phyloP scores from a whole-genome alignment of 495 filamentous ascomycete species.

The Astrothelium subdiscretum region DNA sequence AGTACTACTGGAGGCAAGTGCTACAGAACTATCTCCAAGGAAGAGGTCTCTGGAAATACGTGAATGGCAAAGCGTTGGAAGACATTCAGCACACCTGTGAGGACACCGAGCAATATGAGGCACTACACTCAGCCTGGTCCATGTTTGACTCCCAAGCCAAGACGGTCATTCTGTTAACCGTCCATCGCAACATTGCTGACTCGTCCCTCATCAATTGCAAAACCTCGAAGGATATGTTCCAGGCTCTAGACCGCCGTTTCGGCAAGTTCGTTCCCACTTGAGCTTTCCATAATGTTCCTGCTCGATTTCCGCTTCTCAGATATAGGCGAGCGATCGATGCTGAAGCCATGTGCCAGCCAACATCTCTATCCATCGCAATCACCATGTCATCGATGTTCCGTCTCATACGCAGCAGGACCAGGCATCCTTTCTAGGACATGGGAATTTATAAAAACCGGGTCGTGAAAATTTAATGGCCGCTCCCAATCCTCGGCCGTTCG shows the following conservation, averaged over 20 bases:
- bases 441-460: too few relatives aligned
- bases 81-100: not conserved
- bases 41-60: not conserved
- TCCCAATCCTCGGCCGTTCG: too few relatives aligned
- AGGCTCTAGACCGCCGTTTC: not conserved
- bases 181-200: not conserved
- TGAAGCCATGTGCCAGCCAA: too few relatives aligned
- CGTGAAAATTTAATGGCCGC: too few relatives aligned
- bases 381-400: too few relatives aligned
- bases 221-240: not conserved
- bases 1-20: not conserved
- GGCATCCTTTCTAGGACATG: too few relatives aligned
- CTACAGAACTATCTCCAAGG: not conserved
- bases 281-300: not conserved
- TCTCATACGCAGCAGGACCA: too few relatives aligned
- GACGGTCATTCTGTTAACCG: not conserved
- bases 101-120: not conserved
- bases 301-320: too few relatives aligned
- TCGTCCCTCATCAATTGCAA: not conserved
- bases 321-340: too few relatives aligned
- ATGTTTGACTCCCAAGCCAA: constrained; percentile 1
- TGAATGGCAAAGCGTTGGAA: not conserved
- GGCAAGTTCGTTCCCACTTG: not conserved
- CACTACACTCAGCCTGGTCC: not conserved
- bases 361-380: too few relatives aligned